Percentiles rank a stretch among this genome's conserved stretches.
Evolutionary conservation across 176 grass and related monocot genomes (phyloP).

Genomic region (Pontederia paniculata): DNA sequence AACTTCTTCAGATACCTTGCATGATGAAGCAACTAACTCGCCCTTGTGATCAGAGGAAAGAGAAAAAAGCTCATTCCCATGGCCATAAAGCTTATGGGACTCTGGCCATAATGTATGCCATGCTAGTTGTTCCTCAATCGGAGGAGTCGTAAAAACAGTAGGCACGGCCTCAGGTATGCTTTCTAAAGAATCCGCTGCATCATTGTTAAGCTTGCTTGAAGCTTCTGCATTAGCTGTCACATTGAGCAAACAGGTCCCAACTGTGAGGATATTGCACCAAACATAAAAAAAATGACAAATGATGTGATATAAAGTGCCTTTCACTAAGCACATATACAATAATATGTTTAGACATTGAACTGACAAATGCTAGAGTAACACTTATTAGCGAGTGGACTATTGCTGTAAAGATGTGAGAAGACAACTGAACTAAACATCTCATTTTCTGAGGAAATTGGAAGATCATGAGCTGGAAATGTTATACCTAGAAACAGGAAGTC

Average conservation of each 20-base stretch:
- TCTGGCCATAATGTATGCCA: constrained; percentile 97
- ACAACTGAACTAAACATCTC: too few relatives aligned
- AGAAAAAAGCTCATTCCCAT: constrained; percentile 84
- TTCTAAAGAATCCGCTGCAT: constrained; percentile 66
- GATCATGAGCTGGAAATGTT: too few relatives aligned
- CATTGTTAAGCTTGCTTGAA: constrained; percentile 25
- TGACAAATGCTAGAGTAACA: too few relatives aligned
- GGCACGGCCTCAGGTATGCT: constrained; percentile 91
- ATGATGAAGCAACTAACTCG: constrained; percentile 77
- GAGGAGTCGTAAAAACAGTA: constrained; percentile 67
- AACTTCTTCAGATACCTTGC: constrained; percentile 50
- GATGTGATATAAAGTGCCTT: too few relatives aligned
- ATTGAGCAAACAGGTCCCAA: constrained; percentile 19
- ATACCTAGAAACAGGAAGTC: too few relatives aligned
- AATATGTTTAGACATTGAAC: too few relatives aligned
- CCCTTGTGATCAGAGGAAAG: constrained; percentile 75
- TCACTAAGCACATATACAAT: too few relatives aligned
- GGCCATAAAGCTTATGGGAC: constrained; percentile 94
- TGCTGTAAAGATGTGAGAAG: too few relatives aligned
- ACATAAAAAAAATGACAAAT: background rate
- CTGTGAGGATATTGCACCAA: background rate
- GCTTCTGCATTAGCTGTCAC: constrained; percentile 44
- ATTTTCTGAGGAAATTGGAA: too few relatives aligned
- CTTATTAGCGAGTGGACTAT: too few relatives aligned
- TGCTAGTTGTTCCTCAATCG: constrained; percentile 85